Conservation (phyloP, 1,284 basidiomycete genomes). For the Ganoderma sp. region DNA sequence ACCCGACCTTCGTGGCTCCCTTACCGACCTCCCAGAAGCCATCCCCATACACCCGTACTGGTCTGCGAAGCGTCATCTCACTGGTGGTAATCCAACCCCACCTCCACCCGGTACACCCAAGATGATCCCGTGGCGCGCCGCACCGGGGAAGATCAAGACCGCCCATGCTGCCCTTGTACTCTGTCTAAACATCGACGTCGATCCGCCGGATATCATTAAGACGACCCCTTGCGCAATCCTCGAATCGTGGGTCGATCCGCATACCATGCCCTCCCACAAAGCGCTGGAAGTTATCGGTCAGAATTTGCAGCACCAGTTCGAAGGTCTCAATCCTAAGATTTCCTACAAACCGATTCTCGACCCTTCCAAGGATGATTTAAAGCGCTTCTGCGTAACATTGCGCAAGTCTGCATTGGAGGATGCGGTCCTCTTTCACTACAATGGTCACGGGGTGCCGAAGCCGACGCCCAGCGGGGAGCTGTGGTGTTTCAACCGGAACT, state of each 20-base stretch:
- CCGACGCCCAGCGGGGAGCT: conserved; percentile 96
- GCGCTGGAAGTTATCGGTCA: conserved; percentile 89
- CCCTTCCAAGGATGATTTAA: conserved; percentile 93
- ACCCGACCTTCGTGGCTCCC: conserved; percentile 45
- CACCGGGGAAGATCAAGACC: conserved; percentile 86
- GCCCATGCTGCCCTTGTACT: conserved; percentile 93
- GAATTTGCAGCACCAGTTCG: conserved; percentile 95
- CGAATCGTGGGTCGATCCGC: conserved; percentile 98
- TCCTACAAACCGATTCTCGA: conserved; percentile 93
- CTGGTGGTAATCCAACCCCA: conserved; percentile 83
- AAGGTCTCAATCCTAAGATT: conserved; percentile 90
- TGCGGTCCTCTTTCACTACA: conserved; percentile 96
- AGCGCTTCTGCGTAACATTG: conserved; percentile 86
- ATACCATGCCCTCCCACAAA: conserved; percentile 85
- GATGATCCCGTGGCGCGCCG: conserved; percentile 79
- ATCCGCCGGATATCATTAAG: conserved; percentile 97
- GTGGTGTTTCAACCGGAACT: conserved; percentile 98
- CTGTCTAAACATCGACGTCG: conserved; percentile 97
- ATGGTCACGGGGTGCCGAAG: conserved; percentile 97
- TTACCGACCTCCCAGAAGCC: conserved; percentile 54
- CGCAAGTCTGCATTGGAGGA: conserved; percentile 93
- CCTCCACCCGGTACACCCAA: conserved; percentile 67
- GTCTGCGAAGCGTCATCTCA: conserved; percentile 86
- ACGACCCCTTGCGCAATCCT: conserved; percentile 95
- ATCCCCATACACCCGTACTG: conserved; percentile 74